Percentiles rank a stretch among this genome's conserved stretches.
These are phyloP conservation scores for Mycogone perniciosa DNA, from an alignment of 2,329 filamentous ascomycete genomes.

Conservation along the genomic window DNA sequence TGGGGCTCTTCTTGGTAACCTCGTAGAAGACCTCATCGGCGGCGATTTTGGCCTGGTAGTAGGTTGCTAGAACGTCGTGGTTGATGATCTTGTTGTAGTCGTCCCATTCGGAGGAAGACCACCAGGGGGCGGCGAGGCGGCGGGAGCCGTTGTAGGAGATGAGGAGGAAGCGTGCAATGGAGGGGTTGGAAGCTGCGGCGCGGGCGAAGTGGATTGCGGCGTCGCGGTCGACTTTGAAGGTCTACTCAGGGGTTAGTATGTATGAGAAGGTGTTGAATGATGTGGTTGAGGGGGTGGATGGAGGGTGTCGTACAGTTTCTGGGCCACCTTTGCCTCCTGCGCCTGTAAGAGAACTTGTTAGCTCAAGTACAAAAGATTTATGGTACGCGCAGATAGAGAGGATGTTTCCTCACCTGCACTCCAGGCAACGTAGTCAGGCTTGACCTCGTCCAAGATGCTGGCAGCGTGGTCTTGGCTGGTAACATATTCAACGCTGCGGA, in stretches of 20 bases:
- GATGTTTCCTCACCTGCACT: slow-evolving; percentile 48
- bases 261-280: not conserved
- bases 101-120: slow-evolving; percentile 45
- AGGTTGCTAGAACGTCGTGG: slow-evolving; percentile 38
- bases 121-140: slow-evolving; percentile 47
- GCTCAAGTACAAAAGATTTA: not conserved
- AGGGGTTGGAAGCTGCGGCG: slow-evolving; percentile 47
- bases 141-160: slow-evolving; percentile 56
- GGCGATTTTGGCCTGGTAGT: slow-evolving; percentile 55
- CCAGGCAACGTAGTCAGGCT: slow-evolving; percentile 62
- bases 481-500: slow-evolving; percentile 66
- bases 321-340: slow-evolving; percentile 55
- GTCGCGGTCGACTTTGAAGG: slow-evolving; percentile 54
- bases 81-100: slow-evolving; percentile 36
- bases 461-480: slow-evolving; percentile 56
- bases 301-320: slow-evolving; percentile 32
- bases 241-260: slow-evolving; percentile 30
- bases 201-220: slow-evolving; percentile 58
- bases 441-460: slow-evolving; percentile 53
- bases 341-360: slow-evolving; percentile 26
- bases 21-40: slow-evolving; percentile 53
- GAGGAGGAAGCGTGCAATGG: slow-evolving; percentile 56
- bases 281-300: not conserved
- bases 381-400: not conserved
- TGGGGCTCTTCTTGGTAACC: slow-evolving; percentile 34